A percentile compares a stretch with the other conserved stretches of the same genome.
Conservation (phyloP, 2,329 filamentous ascomycete genomes). For the Alternaria postmessia region DNA sequence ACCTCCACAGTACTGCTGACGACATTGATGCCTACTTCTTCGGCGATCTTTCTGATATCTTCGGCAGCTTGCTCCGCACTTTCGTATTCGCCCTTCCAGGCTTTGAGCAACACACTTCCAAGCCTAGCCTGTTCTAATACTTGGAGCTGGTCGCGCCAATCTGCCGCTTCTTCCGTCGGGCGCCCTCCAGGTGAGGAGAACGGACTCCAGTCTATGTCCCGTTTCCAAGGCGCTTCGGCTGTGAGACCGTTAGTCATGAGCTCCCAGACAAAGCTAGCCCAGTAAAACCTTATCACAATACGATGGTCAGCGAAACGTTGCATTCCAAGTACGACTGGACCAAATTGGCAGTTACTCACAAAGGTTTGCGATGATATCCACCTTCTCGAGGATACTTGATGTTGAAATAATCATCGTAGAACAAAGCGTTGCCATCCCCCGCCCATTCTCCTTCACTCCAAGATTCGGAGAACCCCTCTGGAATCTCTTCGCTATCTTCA, state of each 20-base stretch:
- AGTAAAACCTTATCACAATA: neutral
- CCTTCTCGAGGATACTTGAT: neutral
- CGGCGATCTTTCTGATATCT: slow-evolving; percentile 3
- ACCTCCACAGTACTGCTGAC: neutral
- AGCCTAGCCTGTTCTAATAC: slow-evolving; percentile 17
- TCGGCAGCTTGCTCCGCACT: slow-evolving; percentile 10
- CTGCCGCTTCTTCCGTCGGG: neutral
- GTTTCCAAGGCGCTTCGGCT: neutral
- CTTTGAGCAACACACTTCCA: slow-evolving; percentile 11
- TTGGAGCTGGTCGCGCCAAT: neutral
- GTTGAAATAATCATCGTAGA: neutral
- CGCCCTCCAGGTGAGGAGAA: slow-evolving; percentile 1
- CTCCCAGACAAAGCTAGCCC: slow-evolving; percentile 13
- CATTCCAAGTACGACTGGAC: no score
- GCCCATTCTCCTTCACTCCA: neutral
- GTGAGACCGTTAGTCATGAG: slow-evolving; percentile 15
- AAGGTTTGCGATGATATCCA: neutral
- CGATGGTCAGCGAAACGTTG: neutral
- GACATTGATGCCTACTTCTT: slow-evolving; percentile 7
- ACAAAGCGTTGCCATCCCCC: neutral
- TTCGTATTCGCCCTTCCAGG: slow-evolving; percentile 13
- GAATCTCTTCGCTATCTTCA: neutral
- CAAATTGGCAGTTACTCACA: neutral
- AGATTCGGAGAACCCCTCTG: neutral
- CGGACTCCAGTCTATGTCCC: neutral